phyloP scores from a whole-genome alignment of 371 early-diverging fungal species.

The Coemansia sp. region DNA sequence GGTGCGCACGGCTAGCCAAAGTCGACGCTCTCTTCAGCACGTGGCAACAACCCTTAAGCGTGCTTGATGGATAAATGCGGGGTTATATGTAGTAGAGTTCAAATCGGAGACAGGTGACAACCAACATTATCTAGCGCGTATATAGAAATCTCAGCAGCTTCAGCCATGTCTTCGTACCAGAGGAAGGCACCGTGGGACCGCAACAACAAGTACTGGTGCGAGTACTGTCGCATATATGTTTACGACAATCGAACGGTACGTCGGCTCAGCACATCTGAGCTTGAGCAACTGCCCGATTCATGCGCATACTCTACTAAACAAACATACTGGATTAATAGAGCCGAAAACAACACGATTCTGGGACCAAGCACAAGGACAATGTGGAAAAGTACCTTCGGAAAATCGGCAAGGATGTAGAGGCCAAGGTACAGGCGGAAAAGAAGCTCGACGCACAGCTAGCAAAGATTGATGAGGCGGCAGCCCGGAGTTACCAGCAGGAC shows the following conservation, averaged over 20 bases:
- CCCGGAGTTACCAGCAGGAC: conserved; percentile 24
- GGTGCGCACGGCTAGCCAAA: too few species aligned
- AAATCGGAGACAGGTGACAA: too few species aligned
- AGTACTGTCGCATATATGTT: conserved; percentile 57
- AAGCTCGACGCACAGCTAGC: conserved; percentile 29
- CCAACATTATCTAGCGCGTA: too few species aligned
- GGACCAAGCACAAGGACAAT: conserved; percentile 59
- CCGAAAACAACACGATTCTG: conserved; percentile 54
- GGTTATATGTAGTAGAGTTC: too few species aligned
- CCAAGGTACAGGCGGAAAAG: conserved; percentile 16
- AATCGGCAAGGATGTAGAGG: conserved; percentile 43
- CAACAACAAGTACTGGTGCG: conserved; percentile 58
- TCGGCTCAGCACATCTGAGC: background rate
- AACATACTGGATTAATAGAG: conserved; percentile 34
- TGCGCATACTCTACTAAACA: too few species aligned
- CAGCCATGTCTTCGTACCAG: conserved; percentile 13
- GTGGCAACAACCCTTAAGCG: too few species aligned
- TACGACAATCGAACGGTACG: conserved; percentile 58
- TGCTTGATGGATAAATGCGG: too few species aligned
- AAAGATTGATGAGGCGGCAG: conserved; percentile 36
- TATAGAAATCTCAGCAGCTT: background rate
- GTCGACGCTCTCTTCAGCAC: too few species aligned
- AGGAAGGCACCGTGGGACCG: conserved; percentile 54
- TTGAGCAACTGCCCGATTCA: background rate
- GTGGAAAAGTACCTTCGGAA: conserved; percentile 54